Evolutionary conservation across 2,329 filamentous ascomycete genomes (phyloP), one percentile per base, ranked within the genome.

Genomic region (Ceratocystis albifundus): DNA sequence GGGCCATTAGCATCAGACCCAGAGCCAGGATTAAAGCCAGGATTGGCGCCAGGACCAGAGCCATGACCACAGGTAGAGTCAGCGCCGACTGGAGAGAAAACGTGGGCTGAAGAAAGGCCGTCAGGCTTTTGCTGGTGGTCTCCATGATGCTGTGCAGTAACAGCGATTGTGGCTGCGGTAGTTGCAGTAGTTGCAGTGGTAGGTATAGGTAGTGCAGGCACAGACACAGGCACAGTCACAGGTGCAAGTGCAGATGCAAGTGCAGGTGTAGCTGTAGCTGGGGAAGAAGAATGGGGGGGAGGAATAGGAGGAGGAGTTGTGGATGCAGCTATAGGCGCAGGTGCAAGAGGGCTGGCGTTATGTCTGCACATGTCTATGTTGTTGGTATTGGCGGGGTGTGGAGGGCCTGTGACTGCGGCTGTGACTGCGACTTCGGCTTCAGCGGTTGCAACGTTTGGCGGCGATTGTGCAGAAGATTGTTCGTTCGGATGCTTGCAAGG

Each of bases 61-160:
- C 55, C 55, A 59, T 30, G 55, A 59, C 55, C 55, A 59, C 55
- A 59, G 55, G 55, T 59, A 59, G 55, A 59, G 25, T 48, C 44
- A 48, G 61, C 61, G 41, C 7, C 61, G 46, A 15, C 25, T 50
- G 61, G 61, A 32, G 57, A 66, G 44, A 48, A 64, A 67, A 67
- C 65, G 61, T 64, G 65, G 61, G 65, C 61, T 46, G 65, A 53
- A 64, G 65, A 57, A 36, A 62, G 53, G 61, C 53, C 36, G 32
- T 48, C 50, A 28, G 50, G 41, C 50, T 57, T 32, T 64, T 15
- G 25, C 7, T 20, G 46, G 30, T 64, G 62, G 62, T 63, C 20
- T 20, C 30, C 41, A 30, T 59, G 22, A 30, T 59, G 46, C 61
- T 64, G 61, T 15, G 36, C 12, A 12, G 36, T 41, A 41, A 1